Evolutionary conservation across 257 asterid genomes (phyloP), one percentile per base, ranked within the genome.

Genomic region (Osmanthus fragrans): DNA sequence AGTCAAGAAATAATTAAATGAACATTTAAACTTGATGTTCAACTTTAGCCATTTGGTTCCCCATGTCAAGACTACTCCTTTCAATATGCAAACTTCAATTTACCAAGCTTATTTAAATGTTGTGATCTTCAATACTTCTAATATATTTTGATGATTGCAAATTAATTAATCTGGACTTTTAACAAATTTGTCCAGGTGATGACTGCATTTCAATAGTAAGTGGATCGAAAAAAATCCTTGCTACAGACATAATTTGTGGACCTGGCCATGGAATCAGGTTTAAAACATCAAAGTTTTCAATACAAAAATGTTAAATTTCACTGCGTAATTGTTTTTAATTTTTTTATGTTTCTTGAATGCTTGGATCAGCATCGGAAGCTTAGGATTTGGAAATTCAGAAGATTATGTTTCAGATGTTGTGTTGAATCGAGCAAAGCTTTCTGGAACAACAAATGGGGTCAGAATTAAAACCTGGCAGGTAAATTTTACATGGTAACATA

Each of bases 221-320:
- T 58, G 96, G 97, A 78, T 82, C 97, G 29, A 71, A 84, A 42
- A 85, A 73, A 33, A 87, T 94, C 70, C 74, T n/a, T 37, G 90
- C 86, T 32, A 77, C 81, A 0, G 81, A 73, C 21, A 85, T 94
- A 49, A 87, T 82, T 67, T 94, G 98, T 79, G 98, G 98, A 71
- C 97, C 98, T 0, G 98, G 98, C 27, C 98, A 94, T 85, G 98
- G 98, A 67, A 94, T 94, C 81, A 94, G 98, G 98, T 93, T 56
- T 16, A 68, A 67, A 70, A 37, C 18, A 32, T 37, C 25, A 3
- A 4, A 23, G 21, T 66, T 73, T 54, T 56, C 11, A 3, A 66
- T 34, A 4, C 12, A 3, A 30, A 16, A 40, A 18, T 4, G 3
- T 49, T 3, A 67, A 73, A 47, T 47, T 1, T 16, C 16, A 47